These are phyloP conservation scores for Conoideocrella luteorostrata DNA, from an alignment of 2,329 filamentous ascomycete species.

Conservation along the genomic window DNA sequence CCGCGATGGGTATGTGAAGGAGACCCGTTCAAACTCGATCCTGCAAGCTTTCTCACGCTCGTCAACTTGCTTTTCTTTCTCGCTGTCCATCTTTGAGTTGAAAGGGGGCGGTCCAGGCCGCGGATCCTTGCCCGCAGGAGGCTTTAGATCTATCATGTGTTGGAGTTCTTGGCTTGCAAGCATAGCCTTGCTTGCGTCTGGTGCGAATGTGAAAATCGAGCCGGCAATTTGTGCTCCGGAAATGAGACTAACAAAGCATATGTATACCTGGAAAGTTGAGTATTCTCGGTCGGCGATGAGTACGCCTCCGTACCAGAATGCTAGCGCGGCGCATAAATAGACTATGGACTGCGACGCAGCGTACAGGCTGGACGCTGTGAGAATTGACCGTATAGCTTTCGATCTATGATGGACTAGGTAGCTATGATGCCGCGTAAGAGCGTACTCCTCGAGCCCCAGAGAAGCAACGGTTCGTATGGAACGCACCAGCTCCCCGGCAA, in stretches of 20 bases:
- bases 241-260: not conserved
- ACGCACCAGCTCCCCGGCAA: conserved; percentile 10
- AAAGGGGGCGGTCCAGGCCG: too few species aligned
- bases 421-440: not conserved
- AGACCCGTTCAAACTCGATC: not conserved
- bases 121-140: too few species aligned
- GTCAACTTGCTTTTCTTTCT: too few species aligned
- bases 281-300: conserved; percentile 10
- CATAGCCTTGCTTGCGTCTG: not conserved
- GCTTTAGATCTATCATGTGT: too few species aligned
- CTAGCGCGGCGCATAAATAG: conserved; percentile 7
- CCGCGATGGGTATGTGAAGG: not conserved
- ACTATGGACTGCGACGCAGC: conserved; percentile 8
- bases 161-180: not conserved
- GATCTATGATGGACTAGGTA: not conserved
- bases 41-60: too few species aligned
- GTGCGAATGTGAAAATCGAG: not conserved
- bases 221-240: not conserved
- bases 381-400: not conserved
- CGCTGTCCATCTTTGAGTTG: too few species aligned
- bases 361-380: not conserved
- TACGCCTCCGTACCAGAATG: conserved; percentile 15
- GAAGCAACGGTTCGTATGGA: conserved; percentile 14
- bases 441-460: not conserved
- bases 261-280: not conserved